Evolutionary conservation across 345 rosid species (phyloP).

Genomic region (Mangifera indica): DNA sequence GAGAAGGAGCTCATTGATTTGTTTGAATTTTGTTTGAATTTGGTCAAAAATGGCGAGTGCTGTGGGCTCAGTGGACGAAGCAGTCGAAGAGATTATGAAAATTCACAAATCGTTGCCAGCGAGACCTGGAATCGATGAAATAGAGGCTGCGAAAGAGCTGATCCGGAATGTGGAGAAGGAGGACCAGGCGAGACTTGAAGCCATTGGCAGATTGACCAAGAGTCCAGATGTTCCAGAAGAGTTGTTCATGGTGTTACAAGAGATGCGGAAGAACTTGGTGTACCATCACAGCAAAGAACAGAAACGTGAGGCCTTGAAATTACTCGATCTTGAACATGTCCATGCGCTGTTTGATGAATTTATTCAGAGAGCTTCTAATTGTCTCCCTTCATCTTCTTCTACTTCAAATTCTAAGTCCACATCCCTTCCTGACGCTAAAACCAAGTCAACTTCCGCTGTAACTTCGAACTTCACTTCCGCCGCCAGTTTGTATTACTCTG

Average conservation of each 20-base stretch:
- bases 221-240: conserved; percentile 61
- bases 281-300: conserved; percentile 63
- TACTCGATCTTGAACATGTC: conserved; percentile 72
- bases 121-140: conserved; percentile 75
- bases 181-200: conserved; percentile 58
- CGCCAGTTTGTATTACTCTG: conserved; percentile 29
- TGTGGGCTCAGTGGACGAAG: conserved; percentile 47
- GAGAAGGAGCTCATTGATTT: too few relatives aligned
- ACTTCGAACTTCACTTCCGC: conserved; percentile 6
- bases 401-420: conserved; percentile 27
- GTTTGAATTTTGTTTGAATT: neutral
- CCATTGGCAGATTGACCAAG: conserved; percentile 51
- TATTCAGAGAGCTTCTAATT: conserved; percentile 80
- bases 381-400: conserved; percentile 48
- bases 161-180: conserved; percentile 76
- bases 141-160: conserved; percentile 66
- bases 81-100: conserved; percentile 81
- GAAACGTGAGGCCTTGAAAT: conserved; percentile 61
- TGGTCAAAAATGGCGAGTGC: conserved; percentile 37
- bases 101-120: conserved; percentile 76
- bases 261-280: conserved; percentile 68
- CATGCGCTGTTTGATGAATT: conserved; percentile 72
- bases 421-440: neutral
- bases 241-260: conserved; percentile 61
- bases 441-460: conserved; percentile 18